Evolutionary conservation across 768 basidiomycete species (phyloP).

Genomic region (Trametes sanguinea): DNA sequence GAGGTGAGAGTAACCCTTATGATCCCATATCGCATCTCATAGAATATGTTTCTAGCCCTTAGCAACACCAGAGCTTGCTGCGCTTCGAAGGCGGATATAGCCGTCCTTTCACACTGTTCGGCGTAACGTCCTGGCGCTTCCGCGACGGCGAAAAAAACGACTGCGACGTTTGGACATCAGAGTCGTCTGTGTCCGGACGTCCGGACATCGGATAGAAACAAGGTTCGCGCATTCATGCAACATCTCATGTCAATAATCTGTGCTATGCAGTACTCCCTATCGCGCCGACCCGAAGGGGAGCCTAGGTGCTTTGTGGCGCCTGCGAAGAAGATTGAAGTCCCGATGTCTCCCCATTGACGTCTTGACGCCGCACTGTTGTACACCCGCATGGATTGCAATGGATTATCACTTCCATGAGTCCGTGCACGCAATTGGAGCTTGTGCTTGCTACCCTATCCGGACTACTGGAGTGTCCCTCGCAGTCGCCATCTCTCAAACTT

Average conservation of each 20-base stretch:
- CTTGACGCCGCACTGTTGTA: not conserved
- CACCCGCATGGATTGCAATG: not conserved
- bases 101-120: too few relatives aligned
- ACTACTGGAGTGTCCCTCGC: not conserved
- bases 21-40: too few relatives aligned
- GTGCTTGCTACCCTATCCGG: not conserved
- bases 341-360: not conserved
- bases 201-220: constrained; percentile 8
- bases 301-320: constrained; percentile 14
- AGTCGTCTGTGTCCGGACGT: not conserved
- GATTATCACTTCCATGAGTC: not conserved
- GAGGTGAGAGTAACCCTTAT: not conserved
- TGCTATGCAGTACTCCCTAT: not conserved
- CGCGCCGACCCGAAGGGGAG: not conserved
- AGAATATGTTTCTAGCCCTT: too few relatives aligned
- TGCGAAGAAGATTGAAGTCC: not conserved
- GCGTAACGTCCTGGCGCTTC: too few relatives aligned
- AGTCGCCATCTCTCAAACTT: constrained; percentile 1
- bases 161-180: not conserved
- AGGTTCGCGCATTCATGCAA: not conserved
- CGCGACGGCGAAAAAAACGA: not conserved
- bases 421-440: not conserved
- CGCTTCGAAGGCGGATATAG: too few relatives aligned
- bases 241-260: not conserved
- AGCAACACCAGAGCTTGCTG: too few relatives aligned